Evolutionary conservation across 108 stramenopile species (phyloP).

Genomic region (Nitzschia palea): DNA sequence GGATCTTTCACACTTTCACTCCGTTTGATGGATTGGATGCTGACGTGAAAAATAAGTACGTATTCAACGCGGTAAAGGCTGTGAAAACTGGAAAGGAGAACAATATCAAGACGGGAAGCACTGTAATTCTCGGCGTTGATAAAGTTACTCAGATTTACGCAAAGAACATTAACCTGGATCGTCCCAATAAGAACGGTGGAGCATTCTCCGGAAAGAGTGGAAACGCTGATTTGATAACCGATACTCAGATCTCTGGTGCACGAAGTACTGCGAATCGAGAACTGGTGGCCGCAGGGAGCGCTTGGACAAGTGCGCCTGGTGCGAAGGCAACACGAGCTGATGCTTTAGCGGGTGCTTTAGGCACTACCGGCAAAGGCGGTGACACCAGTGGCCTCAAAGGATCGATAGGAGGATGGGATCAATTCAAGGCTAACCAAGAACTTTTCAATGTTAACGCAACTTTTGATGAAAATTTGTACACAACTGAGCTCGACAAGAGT

Average conservation of each 20-base stretch:
- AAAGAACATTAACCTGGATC: constrained; percentile 57
- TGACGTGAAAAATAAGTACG: constrained; percentile 57
- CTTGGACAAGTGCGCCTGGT: constrained; percentile 59
- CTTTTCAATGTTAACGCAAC: constrained; percentile 86
- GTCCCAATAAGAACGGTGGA: constrained; percentile 5
- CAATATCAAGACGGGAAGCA: constrained; percentile 45
- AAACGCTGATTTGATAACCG: constrained; percentile 49
- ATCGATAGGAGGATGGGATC: constrained; percentile 84
- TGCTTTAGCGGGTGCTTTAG: constrained; percentile 14
- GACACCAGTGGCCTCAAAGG: constrained; percentile 43
- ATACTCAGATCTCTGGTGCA: constrained; percentile 66
- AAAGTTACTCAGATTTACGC: constrained; percentile 58
- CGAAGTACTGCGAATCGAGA: constrained; percentile 30
- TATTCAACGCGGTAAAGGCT: constrained; percentile 53
- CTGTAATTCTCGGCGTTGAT: constrained; percentile 48
- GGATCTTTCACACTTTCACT: constrained; percentile 74
- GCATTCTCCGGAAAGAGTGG: neutral
- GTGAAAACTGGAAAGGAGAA: constrained; percentile 22
- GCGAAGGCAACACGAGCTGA: constrained; percentile 11
- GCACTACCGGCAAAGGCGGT: constrained; percentile 2
- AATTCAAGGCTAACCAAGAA: constrained; percentile 88
- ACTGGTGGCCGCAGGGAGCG: constrained; percentile 77
- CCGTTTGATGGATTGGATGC: constrained; percentile 47
- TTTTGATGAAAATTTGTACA: constrained; percentile 97
- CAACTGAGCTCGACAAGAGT: constrained; percentile 82